These are phyloP conservation scores for Pythium oligandrum DNA, from an alignment of 352 stramenopile genomes.

Conservation along the genomic window DNA sequence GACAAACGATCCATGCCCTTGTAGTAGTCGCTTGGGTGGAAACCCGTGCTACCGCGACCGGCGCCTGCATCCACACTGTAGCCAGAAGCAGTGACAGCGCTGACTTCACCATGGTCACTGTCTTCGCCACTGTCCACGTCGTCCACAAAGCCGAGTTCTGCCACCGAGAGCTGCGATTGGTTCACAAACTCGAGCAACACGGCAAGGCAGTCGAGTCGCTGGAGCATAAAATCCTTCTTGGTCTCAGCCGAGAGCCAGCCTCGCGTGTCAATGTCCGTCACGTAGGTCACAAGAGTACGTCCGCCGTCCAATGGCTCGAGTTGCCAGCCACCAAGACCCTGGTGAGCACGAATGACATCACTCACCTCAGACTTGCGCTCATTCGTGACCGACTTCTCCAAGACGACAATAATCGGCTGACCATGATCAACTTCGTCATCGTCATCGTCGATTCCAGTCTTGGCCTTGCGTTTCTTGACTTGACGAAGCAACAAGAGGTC, in stretches of 20 bases:
- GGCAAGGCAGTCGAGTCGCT: conserved; percentile 55
- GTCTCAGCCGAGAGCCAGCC: conserved; percentile 46
- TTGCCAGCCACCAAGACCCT: conserved; percentile 68
- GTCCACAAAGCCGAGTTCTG: conserved; percentile 25
- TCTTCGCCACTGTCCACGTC: conserved; percentile 20
- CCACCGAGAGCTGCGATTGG: conserved; percentile 49
- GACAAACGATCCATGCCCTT: conserved; percentile 70
- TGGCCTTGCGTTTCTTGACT: not conserved
- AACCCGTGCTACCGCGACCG: conserved; percentile 21
- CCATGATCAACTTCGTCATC: conserved; percentile 31
- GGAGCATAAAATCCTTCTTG: conserved; percentile 43
- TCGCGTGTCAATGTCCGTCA: conserved; percentile 62
- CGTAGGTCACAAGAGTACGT: conserved; percentile 62
- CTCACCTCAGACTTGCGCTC: conserved; percentile 49
- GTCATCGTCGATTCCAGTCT: conserved; percentile 11
- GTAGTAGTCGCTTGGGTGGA: conserved; percentile 79
- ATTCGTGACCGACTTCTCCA: conserved; percentile 78
- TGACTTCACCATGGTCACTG: conserved; percentile 20
- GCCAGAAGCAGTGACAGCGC: conserved; percentile 2
- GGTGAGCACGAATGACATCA: conserved; percentile 48
- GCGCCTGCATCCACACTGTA: conserved; percentile 21
- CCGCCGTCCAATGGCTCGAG: conserved; percentile 61
- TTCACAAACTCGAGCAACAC: conserved; percentile 61
- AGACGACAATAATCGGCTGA: conserved; percentile 59
- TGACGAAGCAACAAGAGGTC: conserved; percentile 72